A percentile compares a stretch with the other conserved stretches of the same genome.
Conservation (phyloP, 257 asterid species). For the Thymus mandschuricus region DNA sequence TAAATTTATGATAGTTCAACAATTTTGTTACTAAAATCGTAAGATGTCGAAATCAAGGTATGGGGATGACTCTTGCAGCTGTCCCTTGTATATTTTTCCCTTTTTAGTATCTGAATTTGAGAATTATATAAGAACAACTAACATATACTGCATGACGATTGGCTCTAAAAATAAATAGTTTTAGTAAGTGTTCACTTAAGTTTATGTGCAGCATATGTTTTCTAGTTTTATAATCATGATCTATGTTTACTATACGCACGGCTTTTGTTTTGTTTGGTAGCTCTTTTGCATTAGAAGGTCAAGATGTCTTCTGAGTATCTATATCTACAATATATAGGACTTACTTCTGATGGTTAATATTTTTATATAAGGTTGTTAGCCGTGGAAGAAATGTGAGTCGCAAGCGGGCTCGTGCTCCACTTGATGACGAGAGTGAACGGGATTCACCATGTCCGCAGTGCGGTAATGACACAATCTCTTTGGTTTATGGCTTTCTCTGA, state of each 20-base stretch:
- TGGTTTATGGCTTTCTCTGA: slow-evolving; percentile 19
- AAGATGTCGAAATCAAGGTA: neutral
- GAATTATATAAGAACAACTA: neutral
- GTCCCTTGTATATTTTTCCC: neutral
- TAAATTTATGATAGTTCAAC: neutral
- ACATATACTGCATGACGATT: neutral
- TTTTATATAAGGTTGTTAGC: slow-evolving; percentile 56
- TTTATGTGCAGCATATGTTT: neutral
- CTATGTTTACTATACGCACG: neutral
- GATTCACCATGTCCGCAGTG: slow-evolving; percentile 83
- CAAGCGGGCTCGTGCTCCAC: slow-evolving; percentile 63
- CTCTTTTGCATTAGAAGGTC: neutral
- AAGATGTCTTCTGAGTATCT: neutral
- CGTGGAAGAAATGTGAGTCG: slow-evolving; percentile 52
- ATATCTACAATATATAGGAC: neutral
- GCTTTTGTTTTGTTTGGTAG: neutral
- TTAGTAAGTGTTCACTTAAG: neutral
- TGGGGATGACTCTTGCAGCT: neutral
- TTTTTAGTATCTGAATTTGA: neutral
- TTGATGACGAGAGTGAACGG: slow-evolving; percentile 50
- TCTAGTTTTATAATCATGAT: slow-evolving; percentile 4
- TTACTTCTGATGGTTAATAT: slow-evolving; percentile 22
- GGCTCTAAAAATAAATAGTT: slow-evolving; percentile 1
- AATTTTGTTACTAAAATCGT: neutral
- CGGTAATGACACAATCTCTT: slow-evolving; percentile 54